Conservation (phyloP, 192 early-diverging fungal species). For the Physocladia obscura region DNA sequence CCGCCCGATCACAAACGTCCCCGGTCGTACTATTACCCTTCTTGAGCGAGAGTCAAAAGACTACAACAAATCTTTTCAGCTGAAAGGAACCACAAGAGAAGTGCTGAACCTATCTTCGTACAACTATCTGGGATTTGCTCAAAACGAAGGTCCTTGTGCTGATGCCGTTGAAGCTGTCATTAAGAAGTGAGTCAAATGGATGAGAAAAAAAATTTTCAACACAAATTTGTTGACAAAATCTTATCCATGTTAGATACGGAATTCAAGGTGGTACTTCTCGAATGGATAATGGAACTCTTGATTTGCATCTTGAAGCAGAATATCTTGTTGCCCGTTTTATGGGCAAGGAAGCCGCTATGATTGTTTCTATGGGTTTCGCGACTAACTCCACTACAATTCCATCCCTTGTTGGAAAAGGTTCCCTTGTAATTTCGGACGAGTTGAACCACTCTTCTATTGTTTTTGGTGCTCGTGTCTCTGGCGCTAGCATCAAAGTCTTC, state of each 20-base stretch:
- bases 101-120: conserved; percentile 93
- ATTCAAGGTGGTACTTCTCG: conserved; percentile 66
- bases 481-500: conserved; percentile 88
- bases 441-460: conserved; percentile 94
- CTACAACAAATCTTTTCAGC: conserved; percentile 79
- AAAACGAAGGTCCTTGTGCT: conserved; percentile 88
- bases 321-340: conserved; percentile 85
- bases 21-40: conserved; percentile 81
- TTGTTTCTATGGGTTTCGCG: conserved; percentile 95
- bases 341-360: conserved; percentile 80
- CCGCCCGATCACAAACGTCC: conserved; percentile 89
- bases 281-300: conserved; percentile 70
- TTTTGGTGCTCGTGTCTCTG: conserved; percentile 89
- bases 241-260: conserved; percentile 68
- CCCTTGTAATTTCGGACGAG: conserved; percentile 92
- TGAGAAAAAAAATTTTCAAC: no score
- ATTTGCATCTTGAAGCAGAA: conserved; percentile 78
- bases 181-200: conserved; percentile 46
- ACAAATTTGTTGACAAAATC: no score
- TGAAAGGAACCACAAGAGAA: conserved; percentile 79
- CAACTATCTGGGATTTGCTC: conserved; percentile 98
- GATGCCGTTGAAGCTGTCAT: conserved; percentile 85
- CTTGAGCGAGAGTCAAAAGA: conserved; percentile 84
- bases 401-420: conserved; percentile 78
- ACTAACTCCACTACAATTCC: conserved; percentile 95